Evolutionary conservation across 202 grass and related monocot species (phyloP).

Genomic region (Eragrostis tef): DNA sequence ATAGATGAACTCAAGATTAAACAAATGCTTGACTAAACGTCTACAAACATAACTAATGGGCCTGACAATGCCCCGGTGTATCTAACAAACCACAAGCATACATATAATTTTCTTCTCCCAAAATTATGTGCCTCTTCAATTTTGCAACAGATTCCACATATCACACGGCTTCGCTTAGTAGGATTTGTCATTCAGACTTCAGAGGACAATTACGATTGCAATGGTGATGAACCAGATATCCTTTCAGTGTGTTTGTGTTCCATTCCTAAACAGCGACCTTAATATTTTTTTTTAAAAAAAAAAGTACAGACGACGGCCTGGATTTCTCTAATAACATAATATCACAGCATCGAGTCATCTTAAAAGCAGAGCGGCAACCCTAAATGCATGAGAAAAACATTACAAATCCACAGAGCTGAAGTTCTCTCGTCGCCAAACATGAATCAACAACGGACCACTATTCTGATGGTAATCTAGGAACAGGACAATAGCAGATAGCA

Average conservation of each 20-base stretch:
- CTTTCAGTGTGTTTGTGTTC: too few relatives aligned
- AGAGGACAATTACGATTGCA: neutral
- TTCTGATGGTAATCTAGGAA: neutral
- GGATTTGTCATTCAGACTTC: neutral
- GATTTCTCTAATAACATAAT: neutral
- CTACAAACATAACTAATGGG: neutral
- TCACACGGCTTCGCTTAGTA: neutral
- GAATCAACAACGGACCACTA: neutral
- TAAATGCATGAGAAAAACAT: neutral
- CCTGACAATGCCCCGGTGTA: neutral
- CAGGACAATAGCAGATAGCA: neutral
- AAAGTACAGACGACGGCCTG: neutral
- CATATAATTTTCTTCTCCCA: neutral
- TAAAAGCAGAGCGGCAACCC: neutral
- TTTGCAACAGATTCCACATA: neutral
- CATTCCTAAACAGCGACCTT: too few relatives aligned
- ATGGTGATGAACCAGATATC: neutral
- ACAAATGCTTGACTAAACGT: neutral
- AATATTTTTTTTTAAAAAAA: too few relatives aligned
- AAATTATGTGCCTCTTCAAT: neutral
- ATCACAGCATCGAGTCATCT: neutral
- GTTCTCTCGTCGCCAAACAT: neutral
- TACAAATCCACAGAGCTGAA: neutral
- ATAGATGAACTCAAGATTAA: neutral
- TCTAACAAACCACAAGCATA: conserved; percentile 2